phyloP scores from a whole-genome alignment of 2,329 filamentous ascomycete genomes.

The Helminthosporium solani region DNA sequence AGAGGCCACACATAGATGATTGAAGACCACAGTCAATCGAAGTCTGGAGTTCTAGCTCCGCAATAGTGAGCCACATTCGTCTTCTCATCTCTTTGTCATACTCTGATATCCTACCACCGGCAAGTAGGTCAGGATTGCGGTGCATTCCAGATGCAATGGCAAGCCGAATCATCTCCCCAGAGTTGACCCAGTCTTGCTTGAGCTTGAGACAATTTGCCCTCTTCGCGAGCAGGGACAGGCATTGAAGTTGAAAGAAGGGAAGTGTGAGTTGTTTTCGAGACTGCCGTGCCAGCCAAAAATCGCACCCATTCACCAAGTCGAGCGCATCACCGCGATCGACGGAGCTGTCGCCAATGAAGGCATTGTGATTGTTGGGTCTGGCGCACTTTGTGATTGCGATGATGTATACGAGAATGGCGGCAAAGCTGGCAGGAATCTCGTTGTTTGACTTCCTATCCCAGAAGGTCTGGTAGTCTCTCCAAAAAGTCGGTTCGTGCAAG shows the following conservation, averaged over 20 bases:
- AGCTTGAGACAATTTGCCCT: conserved; percentile 53
- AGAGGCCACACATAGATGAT: conserved; percentile 42
- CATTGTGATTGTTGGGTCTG: conserved; percentile 27
- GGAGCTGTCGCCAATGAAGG: conserved; percentile 48
- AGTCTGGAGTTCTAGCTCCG: conserved; percentile 58
- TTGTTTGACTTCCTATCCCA: conserved; percentile 44
- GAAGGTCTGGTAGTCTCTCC: conserved; percentile 50
- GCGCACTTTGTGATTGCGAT: conserved; percentile 42
- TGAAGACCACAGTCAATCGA: conserved; percentile 58
- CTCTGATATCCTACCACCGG: conserved; percentile 31
- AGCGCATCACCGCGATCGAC: conserved; percentile 43
- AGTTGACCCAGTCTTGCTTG: conserved; percentile 56
- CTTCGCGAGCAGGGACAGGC: conserved; percentile 53
- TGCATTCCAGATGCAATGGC: conserved; percentile 58
- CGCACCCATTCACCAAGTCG: conserved; percentile 42
- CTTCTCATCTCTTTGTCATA: conserved; percentile 57
- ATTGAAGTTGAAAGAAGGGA: conserved; percentile 52
- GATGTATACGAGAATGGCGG: conserved; percentile 45
- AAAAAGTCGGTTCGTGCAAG: conserved; percentile 56
- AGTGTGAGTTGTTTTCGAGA: conserved; percentile 56
- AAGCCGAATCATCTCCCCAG: conserved; percentile 53
- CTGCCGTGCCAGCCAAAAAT: conserved; percentile 47
- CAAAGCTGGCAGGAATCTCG: conserved; percentile 32
- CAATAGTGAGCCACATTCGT: conserved; percentile 58
- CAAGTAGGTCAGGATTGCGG: conserved; percentile 46